Evolutionary conservation across 768 basidiomycete genomes (phyloP), one percentile per base, ranked within the genome.

Genomic region (Tulasnella sp.): DNA sequence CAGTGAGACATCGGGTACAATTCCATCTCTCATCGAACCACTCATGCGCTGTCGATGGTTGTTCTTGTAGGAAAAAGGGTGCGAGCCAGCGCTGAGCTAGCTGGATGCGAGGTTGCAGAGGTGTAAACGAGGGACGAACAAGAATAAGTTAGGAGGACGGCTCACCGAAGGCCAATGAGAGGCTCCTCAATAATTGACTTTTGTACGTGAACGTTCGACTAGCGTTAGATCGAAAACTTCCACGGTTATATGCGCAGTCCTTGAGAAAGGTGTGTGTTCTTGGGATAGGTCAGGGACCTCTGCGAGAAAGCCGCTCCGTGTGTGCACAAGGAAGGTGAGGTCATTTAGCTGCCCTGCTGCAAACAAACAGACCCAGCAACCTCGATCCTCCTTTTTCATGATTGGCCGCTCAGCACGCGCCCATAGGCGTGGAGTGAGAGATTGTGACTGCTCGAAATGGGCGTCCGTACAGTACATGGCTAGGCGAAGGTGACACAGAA

Each of bases 261-360:
- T 68, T 31, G 36, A 34, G 36, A 68, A 68, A 34, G 62, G 62
- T 27, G 62, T 68, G 62, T 27, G 31, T 36, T 68, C 62, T 68
- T 68, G 62, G 62, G 62, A 36, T 36, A 14, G 8, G 27, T 0
- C 4, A 36, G 31, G 62, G 62, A 36, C 62, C 27, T 68, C 34
- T 27, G 62, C 62, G 62, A 68, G 62, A 68, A 68, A 68, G 62
- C 62, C 62, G 62, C 62, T 68, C 62, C 62, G 62, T 36, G 62
- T 68, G 62, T 68, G 62, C 27, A 27, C 18, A 2, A 31, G 62
- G 62, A 68, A 68, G 31, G 36, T 68, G 62, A 68, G 62, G 62
- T 68, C 62, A 36, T 68, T 68, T 36, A 3, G 62, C 62, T 36
- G 62, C 6, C 36, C 27, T 34, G 31, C 14, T 68, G 62, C 36